Percentiles rank a stretch among this genome's conserved stretches.
phyloP scores from a whole-genome alignment of 75 land plant genomes.

The Pseudotsuga menziesii region DNA sequence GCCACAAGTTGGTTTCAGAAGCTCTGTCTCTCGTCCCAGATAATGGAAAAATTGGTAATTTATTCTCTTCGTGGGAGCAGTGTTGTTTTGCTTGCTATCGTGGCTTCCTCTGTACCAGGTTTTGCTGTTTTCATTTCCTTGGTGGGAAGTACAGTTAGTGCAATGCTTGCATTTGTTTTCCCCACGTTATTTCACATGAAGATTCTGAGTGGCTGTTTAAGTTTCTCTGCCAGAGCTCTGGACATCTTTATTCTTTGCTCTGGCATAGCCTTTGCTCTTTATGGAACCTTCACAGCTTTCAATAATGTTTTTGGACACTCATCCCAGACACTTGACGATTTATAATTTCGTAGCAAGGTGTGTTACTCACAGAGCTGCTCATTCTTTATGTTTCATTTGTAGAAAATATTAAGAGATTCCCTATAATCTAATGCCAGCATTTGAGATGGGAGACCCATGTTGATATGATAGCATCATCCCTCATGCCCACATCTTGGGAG shows the following conservation, averaged over 20 bases:
- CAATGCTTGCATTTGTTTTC: conserved; percentile 70
- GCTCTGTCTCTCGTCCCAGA: not conserved
- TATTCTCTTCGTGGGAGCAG: conserved; percentile 26
- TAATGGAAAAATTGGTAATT: not conserved
- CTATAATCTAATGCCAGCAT: too few relatives aligned
- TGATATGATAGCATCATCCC: too few relatives aligned
- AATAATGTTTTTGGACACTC: conserved; percentile 11
- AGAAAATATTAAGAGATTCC: too few relatives aligned
- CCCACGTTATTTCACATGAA: conserved; percentile 55
- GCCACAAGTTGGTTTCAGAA: conserved; percentile 27
- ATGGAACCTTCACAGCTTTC: conserved; percentile 42
- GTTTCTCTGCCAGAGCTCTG: conserved; percentile 12
- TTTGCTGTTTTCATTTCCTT: conserved; percentile 66
- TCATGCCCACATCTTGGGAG: too few relatives aligned
- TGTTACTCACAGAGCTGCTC: too few relatives aligned
- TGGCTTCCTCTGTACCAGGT: conserved; percentile 63
- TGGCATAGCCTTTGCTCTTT: conserved; percentile 49
- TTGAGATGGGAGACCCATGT: too few relatives aligned
- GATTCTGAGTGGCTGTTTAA: conserved; percentile 18
- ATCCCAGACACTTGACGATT: too few relatives aligned
- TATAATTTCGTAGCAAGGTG: too few relatives aligned
- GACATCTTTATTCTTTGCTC: conserved; percentile 31
- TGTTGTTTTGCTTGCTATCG: conserved; percentile 25
- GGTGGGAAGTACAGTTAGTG: conserved; percentile 77
- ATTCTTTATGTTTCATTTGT: too few relatives aligned